These are phyloP conservation scores for Penicillium sp. DNA, from an alignment of 2,329 filamentous ascomycete species.

Conservation along the genomic window DNA sequence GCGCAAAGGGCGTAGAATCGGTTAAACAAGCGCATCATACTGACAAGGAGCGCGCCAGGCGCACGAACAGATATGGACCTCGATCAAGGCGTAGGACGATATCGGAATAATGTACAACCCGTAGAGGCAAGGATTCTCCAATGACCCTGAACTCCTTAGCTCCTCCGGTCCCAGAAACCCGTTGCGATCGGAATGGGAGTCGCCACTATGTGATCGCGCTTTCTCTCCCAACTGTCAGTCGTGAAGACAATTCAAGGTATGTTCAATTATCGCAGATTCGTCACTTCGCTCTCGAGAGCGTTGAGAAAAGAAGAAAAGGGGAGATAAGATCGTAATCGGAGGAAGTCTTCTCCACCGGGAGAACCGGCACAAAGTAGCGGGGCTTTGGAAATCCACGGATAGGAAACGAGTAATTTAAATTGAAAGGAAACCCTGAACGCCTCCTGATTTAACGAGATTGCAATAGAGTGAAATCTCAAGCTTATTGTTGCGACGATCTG, in stretches of 20 bases:
- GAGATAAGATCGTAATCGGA: background rate
- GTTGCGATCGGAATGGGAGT: background rate
- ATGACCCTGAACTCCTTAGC: background rate
- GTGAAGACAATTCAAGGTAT: background rate
- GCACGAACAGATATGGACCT: background rate
- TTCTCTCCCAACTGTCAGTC: background rate
- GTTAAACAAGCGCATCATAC: constrained; percentile 29
- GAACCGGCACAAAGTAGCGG: background rate
- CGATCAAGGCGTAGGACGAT: background rate
- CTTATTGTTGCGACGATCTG: background rate
- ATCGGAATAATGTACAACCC: background rate
- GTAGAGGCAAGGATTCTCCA: background rate
- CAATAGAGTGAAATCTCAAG: no score
- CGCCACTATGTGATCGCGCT: background rate
- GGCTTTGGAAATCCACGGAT: background rate
- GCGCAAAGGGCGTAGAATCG: constrained; percentile 34
- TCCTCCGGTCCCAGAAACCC: background rate
- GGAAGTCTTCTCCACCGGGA: background rate
- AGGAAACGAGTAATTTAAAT: background rate
- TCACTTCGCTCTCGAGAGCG: background rate
- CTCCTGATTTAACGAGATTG: no score
- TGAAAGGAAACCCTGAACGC: background rate
- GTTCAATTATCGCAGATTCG: background rate
- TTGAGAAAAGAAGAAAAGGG: background rate
- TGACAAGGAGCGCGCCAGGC: background rate